Evolutionary conservation across 2,329 filamentous ascomycete species (phyloP), one percentile per base, ranked within the genome.

Genomic region (Sarocladium oryzae): DNA sequence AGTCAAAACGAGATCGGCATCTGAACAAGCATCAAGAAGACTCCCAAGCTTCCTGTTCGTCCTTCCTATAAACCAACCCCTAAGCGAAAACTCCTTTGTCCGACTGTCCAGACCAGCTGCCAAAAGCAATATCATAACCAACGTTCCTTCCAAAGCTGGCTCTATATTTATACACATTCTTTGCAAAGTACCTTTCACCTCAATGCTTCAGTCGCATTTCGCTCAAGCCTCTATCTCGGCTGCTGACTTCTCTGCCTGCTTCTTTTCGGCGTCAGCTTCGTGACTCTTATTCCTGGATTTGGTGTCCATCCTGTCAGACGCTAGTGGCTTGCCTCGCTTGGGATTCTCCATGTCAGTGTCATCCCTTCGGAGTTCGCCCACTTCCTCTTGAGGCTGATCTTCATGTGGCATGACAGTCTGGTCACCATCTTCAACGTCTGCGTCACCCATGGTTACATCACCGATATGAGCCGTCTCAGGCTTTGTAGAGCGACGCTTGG

Each of bases 391-490:
- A 3, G 18, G 20, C 9, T 72, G 71, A 2, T 67, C 72, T 38
- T 75, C 73, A 1, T 61, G 73, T 5, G 58, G 56, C 36, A 66
- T 54, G 20, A 59, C 61, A 15, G 65, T 67, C 52, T 68, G 62
- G 35, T 74, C 71, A 46, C 66, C 71, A 2, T 67, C 76, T 32
- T 79, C 78, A 58, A 77, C 74, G 15, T 81, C 65, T 11, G 74
- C 74, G 24, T 82, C 78, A 51, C 79, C 78, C 53, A 81, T 69
- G 41, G 67, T 66, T 33, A 73, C 62, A 32, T 76, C 73, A 33
- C 70, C 74, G 9, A 49, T 10, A 26, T 49, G 46, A 21, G n/a
- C 55, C 33, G 60, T 58, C 1, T 60, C 59, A 53, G 52, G 53
- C 18, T 56, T 57, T 8, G 38, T 56, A 55, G 61, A 67, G 36